Evolutionary conservation across 768 basidiomycete genomes (phyloP), one percentile per base, ranked within the genome.

Genomic region (Candolleomyces eurysporus): DNA sequence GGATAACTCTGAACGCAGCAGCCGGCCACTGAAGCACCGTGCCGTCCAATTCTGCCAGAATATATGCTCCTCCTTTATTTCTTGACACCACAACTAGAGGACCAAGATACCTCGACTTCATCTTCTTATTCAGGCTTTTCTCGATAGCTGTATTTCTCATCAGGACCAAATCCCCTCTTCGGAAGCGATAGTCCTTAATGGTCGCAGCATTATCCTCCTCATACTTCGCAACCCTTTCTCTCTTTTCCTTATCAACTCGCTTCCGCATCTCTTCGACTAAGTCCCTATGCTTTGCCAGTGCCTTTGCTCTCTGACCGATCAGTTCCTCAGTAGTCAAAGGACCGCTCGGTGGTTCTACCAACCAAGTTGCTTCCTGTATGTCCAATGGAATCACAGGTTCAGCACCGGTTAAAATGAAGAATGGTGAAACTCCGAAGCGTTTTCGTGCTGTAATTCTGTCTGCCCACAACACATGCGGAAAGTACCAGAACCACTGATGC

Each of bases 91-190:
- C 74, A 0, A 73, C 62, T 59, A 74, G 72, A 0, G 78, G 78
- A 17, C 78, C 79, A 13, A 76, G 48, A 59, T 78, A 81, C 4
- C 73, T 52, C 0, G 71, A 67, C n/a, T 70, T 69, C 5, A 71
- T 71, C 55, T 78, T 79, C 2, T 65, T 54, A 32, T 68, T 66
- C 0, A 75, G 59, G 0, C 70, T 65, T 22, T 66, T 72, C 30
- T 77, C 73, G 1, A 76, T 60, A 0, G 58, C 30, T 0, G 72
- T 72, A 53, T 82, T 80, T 6, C 70, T 51, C 0, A 79, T 66
- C 0, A 82, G 64, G 0, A 78, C 75, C 0, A 81, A 61, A 1
- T 67, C 66, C 19, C 77, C 76, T 10, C 62, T 64, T 32, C 67
- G 13, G 48, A 73, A 77, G 21, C 67, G 48, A 11, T 54, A 69